phyloP scores from a whole-genome alignment of 495 filamentous ascomycete species.

The Ramalina intermedia region DNA sequence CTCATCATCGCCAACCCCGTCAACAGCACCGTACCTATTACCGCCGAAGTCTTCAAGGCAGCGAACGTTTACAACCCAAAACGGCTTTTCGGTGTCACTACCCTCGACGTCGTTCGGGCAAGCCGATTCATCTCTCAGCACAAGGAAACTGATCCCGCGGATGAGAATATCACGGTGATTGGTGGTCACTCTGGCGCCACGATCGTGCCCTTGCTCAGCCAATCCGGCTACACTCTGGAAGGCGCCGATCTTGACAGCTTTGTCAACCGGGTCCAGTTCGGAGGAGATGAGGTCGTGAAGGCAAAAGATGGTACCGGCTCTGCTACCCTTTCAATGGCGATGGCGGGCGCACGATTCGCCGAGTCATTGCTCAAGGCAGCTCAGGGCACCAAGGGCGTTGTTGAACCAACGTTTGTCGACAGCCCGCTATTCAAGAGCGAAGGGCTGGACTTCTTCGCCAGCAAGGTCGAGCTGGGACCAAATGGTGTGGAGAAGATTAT shows the following conservation, averaged over 20 bases:
- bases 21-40: conserved; percentile 97
- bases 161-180: conserved; percentile 88
- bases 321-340: conserved; percentile 97
- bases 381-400: conserved; percentile 84
- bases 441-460: conserved; percentile 91
- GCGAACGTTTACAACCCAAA: conserved; percentile 94
- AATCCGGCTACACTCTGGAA: conserved; percentile 75
- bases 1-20: conserved; percentile 98
- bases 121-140: conserved; percentile 91
- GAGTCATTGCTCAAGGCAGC: conserved; percentile 86
- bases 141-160: conserved; percentile 75
- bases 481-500: conserved; percentile 90
- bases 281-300: conserved; percentile 98
- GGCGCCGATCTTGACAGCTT: conserved; percentile 62
- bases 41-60: conserved; percentile 90
- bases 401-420: conserved; percentile 95
- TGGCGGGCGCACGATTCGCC: conserved; percentile 94
- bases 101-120: conserved; percentile 95
- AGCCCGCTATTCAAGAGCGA: conserved; percentile 94
- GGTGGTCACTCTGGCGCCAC: conserved; percentile 96
- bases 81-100: conserved; percentile 97
- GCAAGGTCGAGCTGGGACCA: conserved; percentile 84
- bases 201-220: conserved; percentile 93
- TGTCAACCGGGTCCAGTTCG: conserved; percentile 93
- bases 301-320: conserved; percentile 98